phyloP scores from a whole-genome alignment of 1,139 yeast genomes.

The Geotrichum citri-aurantii region DNA sequence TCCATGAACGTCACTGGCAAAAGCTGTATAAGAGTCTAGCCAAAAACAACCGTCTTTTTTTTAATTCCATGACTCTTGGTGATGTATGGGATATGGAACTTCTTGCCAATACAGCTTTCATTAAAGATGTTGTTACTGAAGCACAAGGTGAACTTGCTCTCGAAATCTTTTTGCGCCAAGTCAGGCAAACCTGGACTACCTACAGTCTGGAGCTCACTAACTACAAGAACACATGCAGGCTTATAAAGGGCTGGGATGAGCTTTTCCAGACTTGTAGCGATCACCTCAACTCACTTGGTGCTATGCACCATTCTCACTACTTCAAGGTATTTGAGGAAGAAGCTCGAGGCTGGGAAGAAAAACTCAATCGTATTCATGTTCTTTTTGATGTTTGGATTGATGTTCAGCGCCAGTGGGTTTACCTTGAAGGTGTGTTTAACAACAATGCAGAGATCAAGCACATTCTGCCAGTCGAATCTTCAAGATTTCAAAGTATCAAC shows the following conservation, averaged over 20 bases:
- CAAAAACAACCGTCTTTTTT: constrained; percentile 27
- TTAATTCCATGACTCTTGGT: constrained; percentile 43
- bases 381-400: constrained; percentile 73
- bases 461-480: constrained; percentile 63
- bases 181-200: constrained; percentile 40
- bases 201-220: constrained; percentile 51
- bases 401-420: constrained; percentile 85
- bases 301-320: constrained; percentile 70
- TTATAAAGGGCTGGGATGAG: constrained; percentile 65
- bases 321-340: constrained; percentile 58
- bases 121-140: constrained; percentile 50
- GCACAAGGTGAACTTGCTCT: constrained; percentile 73
- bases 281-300: constrained; percentile 55
- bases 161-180: constrained; percentile 48
- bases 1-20: constrained; percentile 69
- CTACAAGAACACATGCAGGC: constrained; percentile 48
- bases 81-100: constrained; percentile 59
- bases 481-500: constrained; percentile 61
- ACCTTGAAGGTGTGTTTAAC: constrained; percentile 68
- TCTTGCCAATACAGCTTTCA: constrained; percentile 40
- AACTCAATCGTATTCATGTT: constrained; percentile 46
- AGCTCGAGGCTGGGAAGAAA: constrained; percentile 51
- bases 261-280: constrained; percentile 56
- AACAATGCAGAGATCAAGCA: constrained; percentile 52
- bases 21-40: constrained; percentile 39